Base-by-base conservation (phyloP, 768 basidiomycete species). In the Grammothele lineata region DNA sequence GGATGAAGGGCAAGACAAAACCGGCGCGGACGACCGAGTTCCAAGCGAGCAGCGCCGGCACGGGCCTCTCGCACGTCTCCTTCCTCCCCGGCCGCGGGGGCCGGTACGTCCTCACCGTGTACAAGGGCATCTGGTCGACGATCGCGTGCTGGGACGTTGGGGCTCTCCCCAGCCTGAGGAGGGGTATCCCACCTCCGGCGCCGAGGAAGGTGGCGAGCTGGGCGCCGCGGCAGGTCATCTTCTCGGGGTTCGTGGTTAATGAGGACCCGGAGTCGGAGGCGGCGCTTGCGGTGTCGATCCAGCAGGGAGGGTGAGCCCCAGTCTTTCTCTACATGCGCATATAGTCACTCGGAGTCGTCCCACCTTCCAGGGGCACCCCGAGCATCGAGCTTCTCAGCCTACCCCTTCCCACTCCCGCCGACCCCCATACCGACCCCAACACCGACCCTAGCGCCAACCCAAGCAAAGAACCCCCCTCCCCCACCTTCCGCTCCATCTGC, bases 101-200 rank as follows among this genome's bases (percentile, higher is more conserved):
- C 6, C 65, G 60, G 36, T 72, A 76, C 61, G 43, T 85, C 3
- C 41, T 83, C 45, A 77, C 77, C 6, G 69, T 80, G 8, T 80
- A 79, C 3, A 76, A 76, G 49, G 70, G 72, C 5, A 75, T 86
- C 40, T 86, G 84, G 84, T 78, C 78, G 33, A 66, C 70, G 15
- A 54, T 85, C 38, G 67, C 71, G 1, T 55, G 81, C 17, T 83
- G 84, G 79, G 70, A 78, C 45, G 54, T 78, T 19, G 62, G 48
- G 10, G 22, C 35, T 8, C 35, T 25, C 3, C n/a, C n/a, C n/a
- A n/a, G n/a, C n/a, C n/a, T n/a, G n/a, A n/a, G n/a, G n/a, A n/a
- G n/a, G n/a, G 27, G 8, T 14, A 30, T 30, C 14, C 4, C 43
- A 1, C 15, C 26, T 5, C 5, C 18, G 3, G n/a, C 33, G n/a